Evolutionary conservation across 2,329 filamentous ascomycete genomes (phyloP).

Genomic region (Tolypocladium endophyticum): DNA sequence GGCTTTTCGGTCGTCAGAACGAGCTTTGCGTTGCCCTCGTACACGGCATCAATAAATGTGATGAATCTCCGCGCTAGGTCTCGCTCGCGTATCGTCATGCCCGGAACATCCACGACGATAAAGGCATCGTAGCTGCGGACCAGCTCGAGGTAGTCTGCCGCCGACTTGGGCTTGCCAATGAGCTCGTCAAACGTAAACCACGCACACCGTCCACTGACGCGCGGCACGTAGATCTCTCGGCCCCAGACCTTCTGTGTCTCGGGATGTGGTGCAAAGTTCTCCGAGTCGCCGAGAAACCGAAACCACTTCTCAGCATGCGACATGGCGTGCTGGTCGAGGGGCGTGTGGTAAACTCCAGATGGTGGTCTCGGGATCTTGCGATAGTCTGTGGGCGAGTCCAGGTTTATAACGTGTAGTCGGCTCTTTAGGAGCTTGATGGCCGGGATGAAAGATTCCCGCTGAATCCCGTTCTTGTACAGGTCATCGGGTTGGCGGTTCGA

Average conservation of each 20-base stretch:
- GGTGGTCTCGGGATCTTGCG: slow-evolving; percentile 90
- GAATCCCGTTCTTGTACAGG: slow-evolving; percentile 95
- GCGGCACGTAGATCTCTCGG: slow-evolving; percentile 75
- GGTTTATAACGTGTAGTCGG: slow-evolving; percentile 78
- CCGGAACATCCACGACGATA: slow-evolving; percentile 81
- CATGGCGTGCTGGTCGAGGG: slow-evolving; percentile 65
- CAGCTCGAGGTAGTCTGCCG: slow-evolving; percentile 90
- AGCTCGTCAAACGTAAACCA: slow-evolving; percentile 91
- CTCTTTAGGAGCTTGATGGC: slow-evolving; percentile 87
- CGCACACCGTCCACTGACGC: slow-evolving; percentile 77
- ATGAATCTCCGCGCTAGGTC: slow-evolving; percentile 91
- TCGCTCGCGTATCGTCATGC: slow-evolving; percentile 77
- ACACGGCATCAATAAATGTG: slow-evolving; percentile 94
- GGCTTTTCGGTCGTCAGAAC: slow-evolving; percentile 86
- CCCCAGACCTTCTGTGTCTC: slow-evolving; percentile 87
- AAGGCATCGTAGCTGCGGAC: slow-evolving; percentile 86
- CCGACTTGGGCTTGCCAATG: slow-evolving; percentile 78
- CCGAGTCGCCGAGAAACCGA: slow-evolving; percentile 77
- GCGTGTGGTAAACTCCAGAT: slow-evolving; percentile 87
- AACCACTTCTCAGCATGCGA: slow-evolving; percentile 94
- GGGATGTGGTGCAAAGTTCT: slow-evolving; percentile 62
- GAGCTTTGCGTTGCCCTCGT: slow-evolving; percentile 86
- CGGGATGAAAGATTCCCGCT: slow-evolving; percentile 88
- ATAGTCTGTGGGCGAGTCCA: slow-evolving; percentile 93
- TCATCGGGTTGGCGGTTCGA: slow-evolving; percentile 95